Evolutionary conservation across 225 moss, liverwort and hornwort species (phyloP).

Genomic region (Pseudisothecium myosuroides): DNA sequence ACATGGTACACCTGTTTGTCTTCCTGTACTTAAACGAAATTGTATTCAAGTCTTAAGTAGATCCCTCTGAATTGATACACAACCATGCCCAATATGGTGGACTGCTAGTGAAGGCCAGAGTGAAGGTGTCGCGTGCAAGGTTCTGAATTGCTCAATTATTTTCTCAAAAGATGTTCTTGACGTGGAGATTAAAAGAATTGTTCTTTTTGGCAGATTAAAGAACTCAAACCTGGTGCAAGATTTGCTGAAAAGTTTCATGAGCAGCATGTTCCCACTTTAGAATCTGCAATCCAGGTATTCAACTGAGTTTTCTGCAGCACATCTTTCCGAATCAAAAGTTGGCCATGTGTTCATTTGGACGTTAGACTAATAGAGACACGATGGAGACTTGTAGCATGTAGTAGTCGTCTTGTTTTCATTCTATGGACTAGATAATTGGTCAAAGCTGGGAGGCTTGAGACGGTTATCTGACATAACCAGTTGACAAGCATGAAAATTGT

Average conservation of each 20-base stretch:
- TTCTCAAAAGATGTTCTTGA: not conserved
- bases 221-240: slow-evolving; percentile 53
- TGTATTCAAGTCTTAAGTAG: not conserved
- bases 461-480: not conserved
- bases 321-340: not conserved
- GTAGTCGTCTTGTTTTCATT: not conserved
- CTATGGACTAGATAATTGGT: not conserved
- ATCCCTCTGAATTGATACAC: not conserved
- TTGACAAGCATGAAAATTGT: not conserved
- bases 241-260: slow-evolving; percentile 36
- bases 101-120: not conserved
- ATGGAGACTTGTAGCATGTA: not conserved
- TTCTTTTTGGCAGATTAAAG: slow-evolving; percentile 36
- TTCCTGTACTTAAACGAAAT: not conserved
- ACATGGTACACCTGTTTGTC: not conserved
- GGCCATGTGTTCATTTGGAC: not conserved
- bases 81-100: not conserved
- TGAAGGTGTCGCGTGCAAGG: not conserved
- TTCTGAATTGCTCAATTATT: not conserved
- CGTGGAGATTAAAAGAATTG: not conserved
- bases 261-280: slow-evolving; percentile 64
- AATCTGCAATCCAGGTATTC: slow-evolving; percentile 75
- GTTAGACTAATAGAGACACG: not conserved
- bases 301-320: not conserved
- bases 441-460: not conserved